phyloP scores from a whole-genome alignment of 306 rosid genomes.

The Casuarina cunninghamiana region DNA sequence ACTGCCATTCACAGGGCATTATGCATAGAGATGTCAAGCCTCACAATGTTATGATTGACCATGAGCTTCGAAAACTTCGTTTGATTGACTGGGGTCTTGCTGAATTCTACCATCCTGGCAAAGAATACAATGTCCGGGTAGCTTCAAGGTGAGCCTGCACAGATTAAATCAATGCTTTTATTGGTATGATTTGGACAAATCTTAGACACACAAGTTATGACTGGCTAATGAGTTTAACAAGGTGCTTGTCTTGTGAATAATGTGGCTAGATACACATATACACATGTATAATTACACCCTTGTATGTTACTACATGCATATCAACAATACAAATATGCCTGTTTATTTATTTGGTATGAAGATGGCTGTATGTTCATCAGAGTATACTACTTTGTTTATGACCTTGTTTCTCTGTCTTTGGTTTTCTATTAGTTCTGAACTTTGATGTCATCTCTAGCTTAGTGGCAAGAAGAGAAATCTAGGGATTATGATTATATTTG shows the following conservation, averaged over 20 bases:
- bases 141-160: slow-evolving; percentile 68
- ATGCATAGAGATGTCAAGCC: slow-evolving; percentile 95
- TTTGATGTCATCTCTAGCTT: neutral
- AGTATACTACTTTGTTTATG: neutral
- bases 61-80: slow-evolving; percentile 81
- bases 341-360: too few species aligned
- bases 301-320: neutral
- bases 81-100: slow-evolving; percentile 96
- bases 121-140: slow-evolving; percentile 86
- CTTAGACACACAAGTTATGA: neutral
- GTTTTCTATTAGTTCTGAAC: neutral
- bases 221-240: neutral
- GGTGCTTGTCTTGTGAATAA: neutral
- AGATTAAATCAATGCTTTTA: neutral
- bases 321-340: too few species aligned
- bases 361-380: too few species aligned
- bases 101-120: slow-evolving; percentile 88
- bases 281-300: neutral
- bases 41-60: slow-evolving; percentile 92
- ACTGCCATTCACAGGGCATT: slow-evolving; percentile 91
- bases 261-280: neutral
- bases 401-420: neutral
- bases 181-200: neutral
- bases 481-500: neutral
- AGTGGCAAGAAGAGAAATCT: neutral